Evolutionary conservation across 108 stramenopile genomes (phyloP).

Genomic region (Fragilaria crotonensis): DNA sequence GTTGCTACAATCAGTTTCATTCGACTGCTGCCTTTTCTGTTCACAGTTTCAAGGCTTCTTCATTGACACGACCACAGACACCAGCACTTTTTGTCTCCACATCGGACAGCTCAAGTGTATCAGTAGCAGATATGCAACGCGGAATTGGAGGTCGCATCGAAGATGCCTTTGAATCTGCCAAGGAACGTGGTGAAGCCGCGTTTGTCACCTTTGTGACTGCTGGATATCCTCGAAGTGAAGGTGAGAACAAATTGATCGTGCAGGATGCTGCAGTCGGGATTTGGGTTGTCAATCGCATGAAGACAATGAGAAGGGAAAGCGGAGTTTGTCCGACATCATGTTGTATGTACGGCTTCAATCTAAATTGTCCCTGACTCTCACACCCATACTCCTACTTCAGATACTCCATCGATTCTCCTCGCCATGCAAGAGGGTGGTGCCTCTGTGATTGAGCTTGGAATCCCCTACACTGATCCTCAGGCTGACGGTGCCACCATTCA

Average conservation of each 20-base stretch:
- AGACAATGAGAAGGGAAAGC: too few species aligned
- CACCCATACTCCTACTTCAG: constrained; percentile 14
- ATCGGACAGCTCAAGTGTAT: too few species aligned
- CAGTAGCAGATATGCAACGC: constrained; percentile 47
- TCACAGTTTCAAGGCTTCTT: too few species aligned
- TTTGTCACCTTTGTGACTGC: constrained; percentile 88
- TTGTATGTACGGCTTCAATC: not conserved
- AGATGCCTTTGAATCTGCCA: constrained; percentile 72
- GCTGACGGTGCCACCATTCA: constrained; percentile 98
- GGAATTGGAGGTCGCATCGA: constrained; percentile 76
- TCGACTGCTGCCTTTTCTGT: too few species aligned
- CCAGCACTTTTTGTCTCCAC: too few species aligned
- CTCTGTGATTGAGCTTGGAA: constrained; percentile 93
- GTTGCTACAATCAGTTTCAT: too few species aligned
- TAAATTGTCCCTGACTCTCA: constrained; percentile 1
- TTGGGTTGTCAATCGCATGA: too few species aligned
- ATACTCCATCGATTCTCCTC: constrained; percentile 90
- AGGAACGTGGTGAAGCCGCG: constrained; percentile 74
- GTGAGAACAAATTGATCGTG: constrained; percentile 27
- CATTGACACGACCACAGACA: too few species aligned
- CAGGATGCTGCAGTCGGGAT: not conserved
- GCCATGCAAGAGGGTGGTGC: constrained; percentile 96
- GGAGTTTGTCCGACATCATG: too few species aligned
- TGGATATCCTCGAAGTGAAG: constrained; percentile 73
- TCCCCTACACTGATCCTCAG: constrained; percentile 99